Evolutionary conservation across 2,329 filamentous ascomycete species (phyloP), one percentile per base, ranked within the genome.

Genomic region (Penicillium frequentans): DNA sequence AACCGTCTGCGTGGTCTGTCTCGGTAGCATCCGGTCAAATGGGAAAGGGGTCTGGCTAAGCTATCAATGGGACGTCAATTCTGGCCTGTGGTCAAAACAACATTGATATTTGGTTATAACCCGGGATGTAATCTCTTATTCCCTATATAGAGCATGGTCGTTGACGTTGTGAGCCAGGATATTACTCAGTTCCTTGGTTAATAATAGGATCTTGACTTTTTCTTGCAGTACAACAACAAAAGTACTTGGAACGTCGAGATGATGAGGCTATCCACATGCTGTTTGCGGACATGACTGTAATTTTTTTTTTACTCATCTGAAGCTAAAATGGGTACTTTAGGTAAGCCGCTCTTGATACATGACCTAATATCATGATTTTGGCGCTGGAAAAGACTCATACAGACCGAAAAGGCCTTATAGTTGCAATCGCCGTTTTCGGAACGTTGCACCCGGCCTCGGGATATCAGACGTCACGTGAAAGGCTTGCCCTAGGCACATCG

Each of bases 371-470:
- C 55, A 52, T 47, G 49, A 55, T 51, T 26, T 11, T 24, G 45
- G 37, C 23, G 19, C 11, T n/a, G 9, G 53, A 52, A 35, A 27
- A 33, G 33, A 50, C 47, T n/a, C 47, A 8, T 35, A 16, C 13
- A 35, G 21, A 33, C 37, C 19, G 29, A 39, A 11, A 39, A 10
- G 21, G 24, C 27, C 35, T 46, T 55, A 39, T 54, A 57, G 52
- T 58, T 62, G 56, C 57, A 24, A 19, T 57, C 51, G 59, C 61
- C 52, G 64, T 24, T 56, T 65, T 65, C 59, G 57, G 63, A 64
- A 64, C 57, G 64, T 66, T 66, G 52, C 64, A 66, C 48, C 52
- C 56, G 54, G 9, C 35, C 5, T 39, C 39, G 19, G n/a, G 39
- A 42, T 14, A 27, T 19, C 27, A 10, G 31, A 49, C 39, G 21